phyloP scores from a whole-genome alignment of 306 rosid genomes.

The Macrotyloma uniflorum region DNA sequence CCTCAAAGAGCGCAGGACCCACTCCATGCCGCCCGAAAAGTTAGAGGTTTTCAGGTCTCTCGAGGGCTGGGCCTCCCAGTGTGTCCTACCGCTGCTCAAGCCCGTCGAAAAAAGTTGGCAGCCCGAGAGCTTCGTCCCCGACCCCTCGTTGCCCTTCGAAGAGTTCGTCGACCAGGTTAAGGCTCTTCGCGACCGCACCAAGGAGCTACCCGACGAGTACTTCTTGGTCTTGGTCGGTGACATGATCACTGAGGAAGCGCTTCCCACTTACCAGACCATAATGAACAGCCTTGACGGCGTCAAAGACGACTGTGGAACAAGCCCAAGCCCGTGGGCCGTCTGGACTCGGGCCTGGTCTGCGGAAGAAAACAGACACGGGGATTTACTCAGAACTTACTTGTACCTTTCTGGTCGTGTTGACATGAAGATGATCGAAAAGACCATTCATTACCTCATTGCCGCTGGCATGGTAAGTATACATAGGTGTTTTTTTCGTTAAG shows the following conservation, averaged over 20 bases:
- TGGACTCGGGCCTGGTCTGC: constrained; percentile 39
- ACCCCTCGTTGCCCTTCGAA: constrained; percentile 37
- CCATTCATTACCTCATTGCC: constrained; percentile 38
- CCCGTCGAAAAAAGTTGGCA: constrained; percentile 80
- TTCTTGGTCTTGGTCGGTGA: constrained; percentile 70
- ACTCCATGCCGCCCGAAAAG: constrained; percentile 58
- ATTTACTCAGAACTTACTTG: constrained; percentile 49
- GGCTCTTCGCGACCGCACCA: constrained; percentile 65
- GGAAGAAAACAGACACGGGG: not conserved
- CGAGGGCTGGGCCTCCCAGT: constrained; percentile 63
- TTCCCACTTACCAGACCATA: not conserved
- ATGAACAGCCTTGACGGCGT: not conserved
- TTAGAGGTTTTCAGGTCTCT: constrained; percentile 50
- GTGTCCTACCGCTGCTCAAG: constrained; percentile 53
- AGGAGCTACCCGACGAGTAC: constrained; percentile 67
- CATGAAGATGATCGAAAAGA: constrained; percentile 67
- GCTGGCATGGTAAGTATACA: constrained; percentile 63
- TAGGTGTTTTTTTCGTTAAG: too few species aligned
- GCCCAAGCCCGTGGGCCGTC: constrained; percentile 62
- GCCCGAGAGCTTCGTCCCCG: constrained; percentile 60
- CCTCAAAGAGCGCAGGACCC: constrained; percentile 40
- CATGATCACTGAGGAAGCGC: not conserved
- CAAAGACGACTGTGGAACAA: constrained; percentile 46
- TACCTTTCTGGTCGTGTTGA: constrained; percentile 51
- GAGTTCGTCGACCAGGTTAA: constrained; percentile 60